Conservation (phyloP, 2,329 filamentous ascomycete species). For the Diaporthe longicolla region DNA sequence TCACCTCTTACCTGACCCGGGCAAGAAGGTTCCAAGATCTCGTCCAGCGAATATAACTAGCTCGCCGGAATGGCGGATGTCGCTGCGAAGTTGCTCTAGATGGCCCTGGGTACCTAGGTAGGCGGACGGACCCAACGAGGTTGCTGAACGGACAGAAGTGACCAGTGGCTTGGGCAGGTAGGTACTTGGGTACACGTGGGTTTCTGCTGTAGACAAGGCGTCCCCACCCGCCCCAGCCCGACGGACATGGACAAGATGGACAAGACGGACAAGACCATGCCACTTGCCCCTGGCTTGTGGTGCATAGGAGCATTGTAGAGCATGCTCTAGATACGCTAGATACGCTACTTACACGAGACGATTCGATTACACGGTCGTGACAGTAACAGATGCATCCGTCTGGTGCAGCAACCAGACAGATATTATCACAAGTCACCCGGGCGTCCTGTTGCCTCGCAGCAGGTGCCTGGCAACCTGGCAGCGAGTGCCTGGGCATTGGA, state of each 20-base stretch:
- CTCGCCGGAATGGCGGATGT: slow-evolving; percentile 17
- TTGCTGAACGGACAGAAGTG: background rate
- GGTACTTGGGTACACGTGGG: slow-evolving; percentile 10
- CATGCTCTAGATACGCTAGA: background rate
- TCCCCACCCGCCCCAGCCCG: background rate
- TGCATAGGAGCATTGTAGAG: slow-evolving; percentile 6
- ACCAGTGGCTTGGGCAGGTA: background rate
- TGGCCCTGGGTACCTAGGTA: background rate
- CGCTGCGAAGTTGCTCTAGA: slow-evolving; percentile 1
- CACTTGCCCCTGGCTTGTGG: background rate
- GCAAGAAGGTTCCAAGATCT: slow-evolving; percentile 23
- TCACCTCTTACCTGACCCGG: slow-evolving; percentile 18
- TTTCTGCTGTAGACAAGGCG: slow-evolving; percentile 1
- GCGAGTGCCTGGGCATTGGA: background rate
- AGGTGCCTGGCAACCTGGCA: slow-evolving; percentile 5
- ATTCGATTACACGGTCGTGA: background rate
- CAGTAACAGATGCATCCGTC: background rate
- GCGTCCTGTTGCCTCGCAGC: background rate
- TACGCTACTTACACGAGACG: too few relatives aligned
- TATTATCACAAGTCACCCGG: too few relatives aligned
- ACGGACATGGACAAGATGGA: slow-evolving; percentile 14
- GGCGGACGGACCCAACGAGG: too few relatives aligned
- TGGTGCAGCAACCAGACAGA: background rate
- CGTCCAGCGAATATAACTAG: background rate
- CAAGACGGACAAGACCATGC: background rate